These are phyloP conservation scores for Alternaria ethzedia DNA, from an alignment of 2,329 filamentous ascomycete genomes.

Conservation along the genomic window DNA sequence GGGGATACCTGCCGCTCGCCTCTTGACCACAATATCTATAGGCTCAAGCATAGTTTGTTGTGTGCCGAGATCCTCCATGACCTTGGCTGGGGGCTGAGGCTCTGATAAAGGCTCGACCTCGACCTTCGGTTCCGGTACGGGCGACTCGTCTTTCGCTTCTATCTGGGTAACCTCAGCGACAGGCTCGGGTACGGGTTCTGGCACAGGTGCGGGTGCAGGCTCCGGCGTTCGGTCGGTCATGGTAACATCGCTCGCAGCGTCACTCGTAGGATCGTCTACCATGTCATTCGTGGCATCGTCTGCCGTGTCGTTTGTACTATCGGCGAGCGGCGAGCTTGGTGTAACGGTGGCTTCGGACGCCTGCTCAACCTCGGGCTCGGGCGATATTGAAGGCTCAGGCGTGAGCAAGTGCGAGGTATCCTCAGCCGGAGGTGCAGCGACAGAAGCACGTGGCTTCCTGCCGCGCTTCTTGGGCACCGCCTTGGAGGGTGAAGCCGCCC, in stretches of 20 bases:
- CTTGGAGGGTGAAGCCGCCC: conserved; percentile 23
- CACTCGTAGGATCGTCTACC: conserved; percentile 51
- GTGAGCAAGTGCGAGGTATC: conserved; percentile 52
- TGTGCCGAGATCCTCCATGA: conserved; percentile 74
- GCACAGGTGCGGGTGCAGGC: conserved; percentile 36
- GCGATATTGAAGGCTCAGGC: conserved; percentile 62
- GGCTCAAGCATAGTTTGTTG: conserved; percentile 81
- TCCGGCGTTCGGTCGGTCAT: conserved; percentile 63
- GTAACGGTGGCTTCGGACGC: conserved; percentile 28
- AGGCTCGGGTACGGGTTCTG: conserved; percentile 38
- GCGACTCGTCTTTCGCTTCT: conserved; percentile 64
- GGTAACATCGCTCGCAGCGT: conserved; percentile 70
- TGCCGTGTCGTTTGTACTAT: conserved; percentile 67
- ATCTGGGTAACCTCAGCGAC: conserved; percentile 76
- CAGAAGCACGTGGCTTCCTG: conserved; percentile 51
- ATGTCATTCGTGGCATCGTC: conserved; percentile 60
- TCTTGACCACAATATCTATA: conserved; percentile 92
- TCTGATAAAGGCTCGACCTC: conserved; percentile 50
- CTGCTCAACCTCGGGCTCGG: conserved; percentile 59
- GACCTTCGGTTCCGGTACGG: conserved; percentile 24
- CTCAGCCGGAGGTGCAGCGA: conserved; percentile 48
- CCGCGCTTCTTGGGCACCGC: conserved; percentile 65
- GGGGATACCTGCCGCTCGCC: conserved; percentile 68
- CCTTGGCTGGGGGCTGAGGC: conserved; percentile 24
- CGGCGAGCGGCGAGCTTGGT: conserved; percentile 66